Percentiles rank a stretch among this genome's conserved stretches.
Evolutionary conservation across 2,329 filamentous ascomycete genomes (phyloP).

Genomic region (Colletotrichum ledebouriae): DNA sequence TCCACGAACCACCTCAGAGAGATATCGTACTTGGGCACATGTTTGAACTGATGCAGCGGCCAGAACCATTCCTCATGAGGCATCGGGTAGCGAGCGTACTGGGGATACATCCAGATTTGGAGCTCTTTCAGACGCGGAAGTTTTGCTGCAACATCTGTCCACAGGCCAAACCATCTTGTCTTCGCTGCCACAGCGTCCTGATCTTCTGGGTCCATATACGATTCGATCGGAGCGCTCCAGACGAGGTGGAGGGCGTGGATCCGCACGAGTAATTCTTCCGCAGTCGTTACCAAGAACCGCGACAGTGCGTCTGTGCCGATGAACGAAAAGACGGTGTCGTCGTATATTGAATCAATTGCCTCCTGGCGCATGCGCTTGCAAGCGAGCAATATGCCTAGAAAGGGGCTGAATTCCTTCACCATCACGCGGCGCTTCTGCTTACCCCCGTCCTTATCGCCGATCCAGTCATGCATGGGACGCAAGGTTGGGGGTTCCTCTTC

Average conservation of each 20-base stretch:
- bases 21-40: slow-evolving; percentile 13
- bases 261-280: background rate
- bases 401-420: slow-evolving; percentile 39
- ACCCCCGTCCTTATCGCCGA: background rate
- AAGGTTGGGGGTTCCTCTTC: slow-evolving; percentile 35
- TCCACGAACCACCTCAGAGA: slow-evolving; percentile 34
- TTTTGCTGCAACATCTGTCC: slow-evolving; percentile 6
- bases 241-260: slow-evolving; percentile 19
- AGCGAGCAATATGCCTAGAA: slow-evolving; percentile 28
- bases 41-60: slow-evolving; percentile 27
- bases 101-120: slow-evolving; percentile 32
- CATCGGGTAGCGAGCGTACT: slow-evolving; percentile 33
- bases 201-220: slow-evolving; percentile 21
- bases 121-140: slow-evolving; percentile 22
- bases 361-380: slow-evolving; percentile 39
- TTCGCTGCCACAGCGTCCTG: slow-evolving; percentile 16
- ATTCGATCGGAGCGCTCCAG: slow-evolving; percentile 31
- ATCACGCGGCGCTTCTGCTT: background rate
- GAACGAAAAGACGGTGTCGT: slow-evolving; percentile 42
- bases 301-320: slow-evolving; percentile 18
- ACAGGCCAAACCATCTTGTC: slow-evolving; percentile 14
- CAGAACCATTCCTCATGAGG: slow-evolving; percentile 33
- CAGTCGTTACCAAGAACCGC: slow-evolving; percentile 21
- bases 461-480: background rate
- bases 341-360: slow-evolving; percentile 33